Percentiles rank a stretch among this genome's conserved stretches.
Conservation (phyloP, 352 stramenopile species). For the Phytophthora kernoviae region DNA sequence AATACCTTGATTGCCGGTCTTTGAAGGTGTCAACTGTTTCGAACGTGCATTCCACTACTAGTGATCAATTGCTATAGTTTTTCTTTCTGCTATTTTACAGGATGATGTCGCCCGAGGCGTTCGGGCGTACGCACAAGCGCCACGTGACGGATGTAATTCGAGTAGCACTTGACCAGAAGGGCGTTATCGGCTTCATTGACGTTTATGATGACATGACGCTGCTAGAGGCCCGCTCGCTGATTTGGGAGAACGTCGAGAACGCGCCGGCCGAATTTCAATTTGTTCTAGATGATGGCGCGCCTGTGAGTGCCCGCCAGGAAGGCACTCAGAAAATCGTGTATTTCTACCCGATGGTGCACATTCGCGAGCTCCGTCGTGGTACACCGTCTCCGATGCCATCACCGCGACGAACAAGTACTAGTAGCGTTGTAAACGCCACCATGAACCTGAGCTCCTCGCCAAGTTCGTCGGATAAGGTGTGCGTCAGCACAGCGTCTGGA, state of each 20-base stretch:
- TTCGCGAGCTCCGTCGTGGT: constrained; percentile 46
- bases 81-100: constrained; percentile 4
- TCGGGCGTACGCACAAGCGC: constrained; percentile 48
- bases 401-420: constrained; percentile 6
- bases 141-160: constrained; percentile 64
- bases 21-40: constrained; percentile 6
- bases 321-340: constrained; percentile 56
- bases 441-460: constrained; percentile 5
- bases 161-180: constrained; percentile 60
- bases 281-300: constrained; percentile 64
- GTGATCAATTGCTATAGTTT: neutral
- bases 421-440: neutral
- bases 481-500: constrained; percentile 47
- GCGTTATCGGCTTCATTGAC: constrained; percentile 80
- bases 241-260: constrained; percentile 75
- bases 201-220: constrained; percentile 69
- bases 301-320: constrained; percentile 68
- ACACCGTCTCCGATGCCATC: constrained; percentile 16
- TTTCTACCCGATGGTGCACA: constrained; percentile 76
- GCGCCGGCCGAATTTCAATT: constrained; percentile 73
- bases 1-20: constrained; percentile 10
- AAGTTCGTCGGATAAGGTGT: constrained; percentile 51
- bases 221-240: constrained; percentile 57
- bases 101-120: constrained; percentile 66
- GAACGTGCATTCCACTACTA: constrained; percentile 8